phyloP scores from a whole-genome alignment of 2,329 filamentous ascomycete genomes.

The Rhynchosporium graminicola region DNA sequence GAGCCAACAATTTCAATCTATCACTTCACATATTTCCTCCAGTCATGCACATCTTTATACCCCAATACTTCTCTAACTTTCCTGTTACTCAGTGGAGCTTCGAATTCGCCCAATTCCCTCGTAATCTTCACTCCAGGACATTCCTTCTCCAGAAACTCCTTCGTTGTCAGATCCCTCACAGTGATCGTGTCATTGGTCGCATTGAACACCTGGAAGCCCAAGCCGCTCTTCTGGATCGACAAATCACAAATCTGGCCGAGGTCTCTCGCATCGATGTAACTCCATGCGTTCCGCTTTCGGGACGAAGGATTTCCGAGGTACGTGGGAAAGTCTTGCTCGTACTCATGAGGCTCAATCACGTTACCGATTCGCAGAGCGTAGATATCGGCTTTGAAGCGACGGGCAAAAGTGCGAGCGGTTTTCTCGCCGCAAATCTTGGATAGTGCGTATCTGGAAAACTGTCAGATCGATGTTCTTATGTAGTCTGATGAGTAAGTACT shows the following conservation, averaged over 20 bases:
- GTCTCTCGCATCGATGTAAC: slow-evolving; percentile 63
- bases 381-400: slow-evolving; percentile 57
- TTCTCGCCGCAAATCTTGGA: slow-evolving; percentile 61
- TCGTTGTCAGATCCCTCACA: slow-evolving; percentile 48
- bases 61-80: slow-evolving; percentile 61
- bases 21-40: slow-evolving; percentile 41
- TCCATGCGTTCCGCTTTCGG: slow-evolving; percentile 61
- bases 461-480: neutral
- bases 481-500: neutral
- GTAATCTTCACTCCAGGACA: slow-evolving; percentile 54
- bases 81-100: slow-evolving; percentile 61
- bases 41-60: slow-evolving; percentile 60
- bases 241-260: slow-evolving; percentile 62
- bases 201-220: slow-evolving; percentile 66
- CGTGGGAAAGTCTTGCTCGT: slow-evolving; percentile 52
- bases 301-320: slow-evolving; percentile 52
- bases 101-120: slow-evolving; percentile 56
- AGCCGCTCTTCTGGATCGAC: slow-evolving; percentile 52
- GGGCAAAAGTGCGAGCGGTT: slow-evolving; percentile 55
- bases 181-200: slow-evolving; percentile 64
- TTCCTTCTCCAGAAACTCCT: slow-evolving; percentile 52
- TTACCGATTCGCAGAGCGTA: slow-evolving; percentile 63
- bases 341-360: slow-evolving; percentile 63
- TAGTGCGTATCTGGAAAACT: slow-evolving; percentile 50
- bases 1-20: neutral